Percentiles rank a stretch among this genome's conserved stretches.
Evolutionary conservation across 306 rosid species (phyloP).

Genomic region (Citrullus mucosospermus): DNA sequence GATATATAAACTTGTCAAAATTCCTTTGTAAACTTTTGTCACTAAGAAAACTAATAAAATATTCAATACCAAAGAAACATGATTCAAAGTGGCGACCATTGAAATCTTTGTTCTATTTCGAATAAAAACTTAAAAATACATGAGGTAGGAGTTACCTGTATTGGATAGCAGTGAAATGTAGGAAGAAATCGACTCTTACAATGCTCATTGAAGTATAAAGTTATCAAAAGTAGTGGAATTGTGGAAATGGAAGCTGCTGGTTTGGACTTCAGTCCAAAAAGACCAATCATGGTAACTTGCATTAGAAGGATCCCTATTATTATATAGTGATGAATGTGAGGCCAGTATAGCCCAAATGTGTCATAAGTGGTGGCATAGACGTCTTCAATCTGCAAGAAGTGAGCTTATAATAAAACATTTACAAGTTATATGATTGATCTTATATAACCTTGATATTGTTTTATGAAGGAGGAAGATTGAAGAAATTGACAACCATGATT

Average conservation of each 20-base stretch:
- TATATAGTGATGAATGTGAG: slow-evolving; percentile 67
- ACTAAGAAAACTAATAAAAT: not conserved
- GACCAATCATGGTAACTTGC: slow-evolving; percentile 95
- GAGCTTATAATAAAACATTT: not conserved
- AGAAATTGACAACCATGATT: not conserved
- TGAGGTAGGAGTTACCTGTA: slow-evolving; percentile 35
- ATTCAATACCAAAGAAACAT: not conserved
- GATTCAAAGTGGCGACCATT: not conserved
- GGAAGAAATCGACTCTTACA: slow-evolving; percentile 95
- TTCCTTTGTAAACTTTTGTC: not conserved
- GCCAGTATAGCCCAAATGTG: slow-evolving; percentile 85
- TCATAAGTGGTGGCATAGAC: slow-evolving; percentile 66
- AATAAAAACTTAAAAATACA: not conserved
- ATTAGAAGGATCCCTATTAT: slow-evolving; percentile 58
- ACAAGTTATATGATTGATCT: not conserved
- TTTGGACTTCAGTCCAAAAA: slow-evolving; percentile 66
- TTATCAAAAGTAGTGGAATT: slow-evolving; percentile 51
- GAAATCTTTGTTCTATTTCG: not conserved
- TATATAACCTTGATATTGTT: not conserved
- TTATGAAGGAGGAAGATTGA: not conserved
- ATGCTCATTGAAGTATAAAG: slow-evolving; percentile 67
- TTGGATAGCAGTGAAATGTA: slow-evolving; percentile 38
- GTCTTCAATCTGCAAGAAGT: slow-evolving; percentile 58
- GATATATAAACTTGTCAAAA: too few relatives aligned
- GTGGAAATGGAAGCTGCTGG: slow-evolving; percentile 79